phyloP scores from a whole-genome alignment of 108 stramenopile species.

The Cyclotella kingstonii region DNA sequence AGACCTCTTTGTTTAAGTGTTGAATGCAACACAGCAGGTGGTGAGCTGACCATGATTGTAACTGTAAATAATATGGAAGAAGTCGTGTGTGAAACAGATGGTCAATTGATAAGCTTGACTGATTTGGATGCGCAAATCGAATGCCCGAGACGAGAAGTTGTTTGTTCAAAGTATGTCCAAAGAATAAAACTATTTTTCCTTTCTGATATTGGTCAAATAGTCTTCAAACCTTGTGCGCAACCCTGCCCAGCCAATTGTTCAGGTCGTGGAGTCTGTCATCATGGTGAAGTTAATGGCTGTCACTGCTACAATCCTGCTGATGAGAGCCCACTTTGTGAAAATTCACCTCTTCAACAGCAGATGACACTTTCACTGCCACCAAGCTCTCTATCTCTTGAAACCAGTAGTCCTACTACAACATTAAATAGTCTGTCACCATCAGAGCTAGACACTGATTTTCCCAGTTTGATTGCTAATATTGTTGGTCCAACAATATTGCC shows the following conservation, averaged over 20 bases:
- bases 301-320: conserved; percentile 21
- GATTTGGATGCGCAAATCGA: conserved; percentile 10
- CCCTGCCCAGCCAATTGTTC: conserved; percentile 30
- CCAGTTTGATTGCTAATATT: conserved; percentile 1
- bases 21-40: conserved; percentile 4
- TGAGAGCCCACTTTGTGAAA: conserved; percentile 13
- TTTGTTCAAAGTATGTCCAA: conserved; percentile 22
- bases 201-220: neutral
- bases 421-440: neutral
- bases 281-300: conserved; percentile 18
- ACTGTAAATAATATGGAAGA: conserved; percentile 17
- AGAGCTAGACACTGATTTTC: neutral
- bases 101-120: conserved; percentile 11
- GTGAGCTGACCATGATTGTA: conserved; percentile 4
- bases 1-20: conserved; percentile 23
- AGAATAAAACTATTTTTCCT: neutral
- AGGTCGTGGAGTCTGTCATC: conserved; percentile 24
- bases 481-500: neutral
- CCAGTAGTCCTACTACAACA: neutral
- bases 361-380: neutral
- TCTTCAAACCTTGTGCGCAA: neutral
- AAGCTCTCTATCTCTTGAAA: neutral
- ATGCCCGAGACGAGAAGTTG: conserved; percentile 20
- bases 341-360: conserved; percentile 17
- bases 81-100: conserved; percentile 18